A percentile compares a stretch with the other conserved stretches of the same genome.
These are phyloP conservation scores for Piromyces finnis DNA, from an alignment of 192 early-diverging fungal genomes.

Conservation along the genomic window DNA sequence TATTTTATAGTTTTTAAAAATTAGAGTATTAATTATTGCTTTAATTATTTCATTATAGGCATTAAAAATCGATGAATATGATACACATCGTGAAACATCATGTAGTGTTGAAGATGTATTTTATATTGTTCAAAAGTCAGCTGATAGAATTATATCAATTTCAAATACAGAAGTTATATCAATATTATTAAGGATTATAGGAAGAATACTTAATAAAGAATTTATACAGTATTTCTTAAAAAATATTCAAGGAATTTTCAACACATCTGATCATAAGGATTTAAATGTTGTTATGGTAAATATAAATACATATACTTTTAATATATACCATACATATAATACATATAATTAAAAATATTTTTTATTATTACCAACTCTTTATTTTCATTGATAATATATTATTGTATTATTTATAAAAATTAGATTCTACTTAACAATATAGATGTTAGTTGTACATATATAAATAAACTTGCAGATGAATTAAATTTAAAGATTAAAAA, in stretches of 20 bases:
- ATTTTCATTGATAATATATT: slow-evolving; percentile 3
- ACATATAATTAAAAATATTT: too few relatives aligned
- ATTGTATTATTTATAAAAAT: background rate
- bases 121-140: slow-evolving; percentile 64
- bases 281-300: slow-evolving; percentile 44
- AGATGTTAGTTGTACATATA: slow-evolving; percentile 64
- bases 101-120: slow-evolving; percentile 84
- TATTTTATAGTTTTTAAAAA: background rate
- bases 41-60: too few relatives aligned
- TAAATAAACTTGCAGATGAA: slow-evolving; percentile 49
- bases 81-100: slow-evolving; percentile 11
- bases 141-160: slow-evolving; percentile 54
- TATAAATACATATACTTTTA: background rate
- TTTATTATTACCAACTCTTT: background rate
- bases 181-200: slow-evolving; percentile 46
- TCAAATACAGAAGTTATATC: slow-evolving; percentile 47
- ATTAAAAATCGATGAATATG: slow-evolving; percentile 21
- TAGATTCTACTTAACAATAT: slow-evolving; percentile 72
- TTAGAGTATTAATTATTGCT: too few relatives aligned
- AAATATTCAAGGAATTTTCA: slow-evolving; percentile 29
- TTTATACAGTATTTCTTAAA: slow-evolving; percentile 46
- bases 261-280: slow-evolving; percentile 26
- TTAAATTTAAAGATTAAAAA: slow-evolving; percentile 34
- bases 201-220: slow-evolving; percentile 45
- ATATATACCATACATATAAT: too few relatives aligned